Base-by-base conservation (phyloP, 2,329 filamentous ascomycete genomes). In the Pseudogymnoascus sp. region DNA sequence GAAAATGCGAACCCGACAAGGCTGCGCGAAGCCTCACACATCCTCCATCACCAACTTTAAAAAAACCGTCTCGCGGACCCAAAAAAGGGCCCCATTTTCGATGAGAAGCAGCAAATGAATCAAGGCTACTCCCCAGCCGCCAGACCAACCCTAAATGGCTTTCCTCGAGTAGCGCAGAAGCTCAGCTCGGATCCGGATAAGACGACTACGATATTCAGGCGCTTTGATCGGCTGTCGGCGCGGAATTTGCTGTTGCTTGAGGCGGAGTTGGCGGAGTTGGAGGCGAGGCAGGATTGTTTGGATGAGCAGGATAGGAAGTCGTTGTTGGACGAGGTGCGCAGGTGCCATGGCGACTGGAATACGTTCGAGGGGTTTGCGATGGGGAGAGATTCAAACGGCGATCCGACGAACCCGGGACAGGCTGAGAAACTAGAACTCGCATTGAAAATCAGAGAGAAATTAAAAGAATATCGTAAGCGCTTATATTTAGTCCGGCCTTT, bases 401-500 rank as follows among this genome's bases (percentile, higher is more conserved):
- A 61, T 33, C 63, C 41, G 62, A 50, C 31, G 21, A 41, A 60
- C 8, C 60, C 54, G 29, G 35, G 13, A 24, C 47, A 61, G 31
- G 31, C 47, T 10, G 24, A 17, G 57, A 66, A 58, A 37, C 61
- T 66, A 37, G 62, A 62, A 29, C 36, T 66, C 0, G 63, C 58
- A 1, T 50, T 65, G 44, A 64, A 62, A 24, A 66, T 66, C 17
- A 58, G 62, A 29, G 58, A 58, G 4, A 64, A 57, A 15, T 9
- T 68, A 13, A 37, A 63, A 50, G 61, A 66, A n/a, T 68, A 68
- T 50, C 64, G 64, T 66, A 58, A 40, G 65, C 3, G 15, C 9
- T 11, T 7, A 40, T 41, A 24, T 21, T 41, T 11, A 13, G 11
- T 24, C 39, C 39, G 1, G 8, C 35, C 35, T 5, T 9, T 36